These are phyloP conservation scores for Scedosporium boydii DNA, from an alignment of 2,329 filamentous ascomycete species.

Conservation along the genomic window DNA sequence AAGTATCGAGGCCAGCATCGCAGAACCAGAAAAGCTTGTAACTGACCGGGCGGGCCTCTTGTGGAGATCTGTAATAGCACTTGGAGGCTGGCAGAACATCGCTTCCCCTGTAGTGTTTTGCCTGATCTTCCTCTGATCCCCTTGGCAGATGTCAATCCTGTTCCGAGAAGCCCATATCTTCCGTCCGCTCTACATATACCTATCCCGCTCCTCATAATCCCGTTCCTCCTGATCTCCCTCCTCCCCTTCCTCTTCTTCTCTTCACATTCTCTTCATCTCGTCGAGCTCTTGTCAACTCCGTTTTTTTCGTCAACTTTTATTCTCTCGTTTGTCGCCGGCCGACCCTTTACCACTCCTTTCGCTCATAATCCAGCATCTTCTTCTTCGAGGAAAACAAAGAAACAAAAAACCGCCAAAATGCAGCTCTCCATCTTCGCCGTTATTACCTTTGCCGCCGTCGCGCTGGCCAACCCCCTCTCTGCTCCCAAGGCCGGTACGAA, in stretches of 20 bases:
- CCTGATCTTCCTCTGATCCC: neutral
- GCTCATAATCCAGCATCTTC: neutral
- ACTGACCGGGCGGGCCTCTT: neutral
- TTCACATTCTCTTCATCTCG: conserved; percentile 1
- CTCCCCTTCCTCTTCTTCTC: neutral
- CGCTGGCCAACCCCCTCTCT: conserved; percentile 26
- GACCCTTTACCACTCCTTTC: conserved; percentile 6
- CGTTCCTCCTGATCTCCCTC: conserved; percentile 8
- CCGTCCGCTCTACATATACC: conserved; percentile 6
- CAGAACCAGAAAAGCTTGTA: neutral
- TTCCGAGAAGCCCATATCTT: neutral
- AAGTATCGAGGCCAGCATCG: neutral
- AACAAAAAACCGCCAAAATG: neutral
- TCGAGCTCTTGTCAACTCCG: neutral
- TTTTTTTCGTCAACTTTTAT: neutral
- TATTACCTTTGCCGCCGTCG: conserved; percentile 35
- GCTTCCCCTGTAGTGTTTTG: neutral
- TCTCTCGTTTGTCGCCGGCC: conserved; percentile 6
- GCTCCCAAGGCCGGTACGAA: neutral
- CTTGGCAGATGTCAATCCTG: conserved; percentile 1
- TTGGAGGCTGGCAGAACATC: neutral
- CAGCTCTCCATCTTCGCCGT: conserved; percentile 39
- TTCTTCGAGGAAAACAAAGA: neutral
- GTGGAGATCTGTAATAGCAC: no score
- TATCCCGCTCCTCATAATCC: neutral